Conservation (phyloP, 345 rosid species). For the Salix exigua region DNA sequence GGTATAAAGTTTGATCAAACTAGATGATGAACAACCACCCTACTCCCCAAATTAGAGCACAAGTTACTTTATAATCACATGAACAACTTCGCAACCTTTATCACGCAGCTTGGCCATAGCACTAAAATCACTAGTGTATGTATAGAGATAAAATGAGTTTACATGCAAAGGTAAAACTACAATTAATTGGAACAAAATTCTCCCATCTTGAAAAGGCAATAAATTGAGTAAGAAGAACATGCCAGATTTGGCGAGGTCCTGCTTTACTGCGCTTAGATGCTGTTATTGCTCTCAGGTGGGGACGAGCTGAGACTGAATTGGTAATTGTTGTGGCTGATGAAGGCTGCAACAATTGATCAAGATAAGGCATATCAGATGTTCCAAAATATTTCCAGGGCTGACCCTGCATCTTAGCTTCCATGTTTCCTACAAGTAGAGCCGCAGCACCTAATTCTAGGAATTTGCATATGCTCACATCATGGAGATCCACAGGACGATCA, state of each 20-base stretch:
- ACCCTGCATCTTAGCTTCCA: conserved; percentile 91
- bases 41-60: neutral
- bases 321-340: conserved; percentile 69
- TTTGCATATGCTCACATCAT: conserved; percentile 65
- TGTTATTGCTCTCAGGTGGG: conserved; percentile 86
- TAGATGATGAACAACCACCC: neutral
- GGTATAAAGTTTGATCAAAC: neutral
- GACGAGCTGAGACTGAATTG: conserved; percentile 64
- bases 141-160: neutral
- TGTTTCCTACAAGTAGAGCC: conserved; percentile 85
- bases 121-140: neutral
- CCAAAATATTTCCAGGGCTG: conserved; percentile 92
- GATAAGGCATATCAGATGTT: conserved; percentile 86
- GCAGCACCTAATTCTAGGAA: conserved; percentile 96
- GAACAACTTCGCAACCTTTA: neutral
- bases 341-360: conserved; percentile 92
- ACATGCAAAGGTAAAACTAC: neutral
- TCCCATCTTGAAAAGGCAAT: conserved; percentile 15
- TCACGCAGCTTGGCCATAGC: neutral
- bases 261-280: conserved; percentile 80
- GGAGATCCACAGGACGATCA: conserved; percentile 55
- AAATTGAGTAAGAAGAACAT: conserved; percentile 27
- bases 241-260: conserved; percentile 85
- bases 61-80: neutral
- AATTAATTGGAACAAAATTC: conserved; percentile 1